Percentiles rank a stretch among this genome's conserved stretches.
Evolutionary conservation across 345 rosid species (phyloP).

Genomic region (Rhizophora apiculata): DNA sequence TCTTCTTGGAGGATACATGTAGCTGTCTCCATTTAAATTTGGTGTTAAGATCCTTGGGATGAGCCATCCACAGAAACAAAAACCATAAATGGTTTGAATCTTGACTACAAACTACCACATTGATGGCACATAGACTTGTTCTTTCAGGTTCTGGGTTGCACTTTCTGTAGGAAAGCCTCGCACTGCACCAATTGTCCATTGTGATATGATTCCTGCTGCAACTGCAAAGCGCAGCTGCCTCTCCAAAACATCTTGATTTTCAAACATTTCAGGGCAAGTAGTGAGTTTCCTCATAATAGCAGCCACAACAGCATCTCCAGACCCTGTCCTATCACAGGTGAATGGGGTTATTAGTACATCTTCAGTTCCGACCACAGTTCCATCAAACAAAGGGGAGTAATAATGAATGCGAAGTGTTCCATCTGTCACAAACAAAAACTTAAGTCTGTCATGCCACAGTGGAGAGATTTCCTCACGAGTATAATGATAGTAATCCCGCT

Average conservation of each 20-base stretch:
- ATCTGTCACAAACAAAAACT: conserved; percentile 78
- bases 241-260: conserved; percentile 64
- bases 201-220: conserved; percentile 86
- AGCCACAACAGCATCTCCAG: conserved; percentile 95
- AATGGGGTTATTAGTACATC: conserved; percentile 84
- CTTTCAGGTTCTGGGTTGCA: conserved; percentile 85
- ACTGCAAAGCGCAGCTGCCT: conserved; percentile 86
- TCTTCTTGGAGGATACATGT: too few species aligned
- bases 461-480: conserved; percentile 73
- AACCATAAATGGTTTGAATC: conserved; percentile 1
- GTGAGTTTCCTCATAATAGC: conserved; percentile 80
- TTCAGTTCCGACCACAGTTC: conserved; percentile 77
- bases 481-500: conserved; percentile 71
- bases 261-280: conserved; percentile 70
- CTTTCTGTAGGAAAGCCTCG: conserved; percentile 94
- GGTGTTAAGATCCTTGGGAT: too few species aligned
- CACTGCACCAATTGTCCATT: conserved; percentile 90
- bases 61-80: background rate
- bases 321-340: conserved; percentile 92
- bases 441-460: conserved; percentile 76
- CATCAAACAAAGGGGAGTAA: conserved; percentile 66
- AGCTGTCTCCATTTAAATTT: too few species aligned
- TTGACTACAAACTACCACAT: conserved; percentile 60
- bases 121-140: conserved; percentile 89
- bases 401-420: conserved; percentile 86